A percentile compares a stretch with the other conserved stretches of the same genome.
phyloP scores from a whole-genome alignment of 805 yeast species.

The Kodamaea lidongshanica region DNA sequence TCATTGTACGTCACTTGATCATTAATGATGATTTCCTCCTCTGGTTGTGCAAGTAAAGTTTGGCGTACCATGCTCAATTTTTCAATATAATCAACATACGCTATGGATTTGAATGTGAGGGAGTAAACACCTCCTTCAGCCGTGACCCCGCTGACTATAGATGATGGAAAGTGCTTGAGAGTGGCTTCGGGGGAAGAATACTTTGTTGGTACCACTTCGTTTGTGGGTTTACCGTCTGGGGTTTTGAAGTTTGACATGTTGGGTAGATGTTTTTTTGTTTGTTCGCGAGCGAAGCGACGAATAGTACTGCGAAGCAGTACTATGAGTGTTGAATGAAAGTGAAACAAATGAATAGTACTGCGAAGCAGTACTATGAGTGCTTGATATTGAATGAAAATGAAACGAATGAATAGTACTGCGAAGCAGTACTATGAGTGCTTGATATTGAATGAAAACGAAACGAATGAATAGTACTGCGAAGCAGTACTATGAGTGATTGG shows the following conservation, averaged over 20 bases:
- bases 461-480: too few species aligned
- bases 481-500: too few species aligned
- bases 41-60: slow-evolving; percentile 17
- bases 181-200: slow-evolving; percentile 16
- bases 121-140: slow-evolving; percentile 37
- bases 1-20: slow-evolving; percentile 7
- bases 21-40: slow-evolving; percentile 6
- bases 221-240: slow-evolving; percentile 7
- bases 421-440: too few species aligned
- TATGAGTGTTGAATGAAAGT: too few species aligned
- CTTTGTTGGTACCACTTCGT: slow-evolving; percentile 10
- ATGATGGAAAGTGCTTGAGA: slow-evolving; percentile 26
- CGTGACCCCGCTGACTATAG: slow-evolving; percentile 35
- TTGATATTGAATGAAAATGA: too few species aligned
- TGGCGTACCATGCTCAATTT: slow-evolving; percentile 28
- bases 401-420: too few species aligned
- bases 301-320: too few species aligned
- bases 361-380: too few species aligned
- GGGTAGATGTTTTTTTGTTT: slow-evolving; percentile 1
- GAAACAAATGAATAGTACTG: too few species aligned
- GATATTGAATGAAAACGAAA: too few species aligned
- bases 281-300: too few species aligned
- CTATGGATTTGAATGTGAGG: slow-evolving; percentile 36
- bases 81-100: slow-evolving; percentile 31
- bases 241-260: slow-evolving; percentile 6